These are phyloP conservation scores for Kluyveromyces sp. DNA, from an alignment of 1,139 yeast genomes.

Conservation along the genomic window DNA sequence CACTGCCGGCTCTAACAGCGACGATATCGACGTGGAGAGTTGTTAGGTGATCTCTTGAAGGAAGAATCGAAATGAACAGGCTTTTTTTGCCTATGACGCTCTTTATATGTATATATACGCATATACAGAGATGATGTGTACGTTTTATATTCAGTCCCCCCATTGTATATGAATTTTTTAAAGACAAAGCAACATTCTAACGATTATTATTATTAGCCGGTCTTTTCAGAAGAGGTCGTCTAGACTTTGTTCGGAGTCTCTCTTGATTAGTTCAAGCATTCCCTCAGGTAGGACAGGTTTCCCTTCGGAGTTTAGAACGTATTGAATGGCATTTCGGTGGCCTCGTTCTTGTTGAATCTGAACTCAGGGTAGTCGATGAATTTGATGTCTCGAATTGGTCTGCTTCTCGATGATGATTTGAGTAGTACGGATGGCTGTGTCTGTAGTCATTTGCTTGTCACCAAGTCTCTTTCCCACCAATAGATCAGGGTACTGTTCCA, in stretches of 20 bases:
- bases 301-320: slow-evolving; percentile 48
- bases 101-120: too few relatives aligned
- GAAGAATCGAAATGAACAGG: slow-evolving; percentile 14
- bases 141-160: background rate
- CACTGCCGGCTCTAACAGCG: too few relatives aligned
- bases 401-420: slow-evolving; percentile 63
- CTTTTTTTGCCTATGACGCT: too few relatives aligned
- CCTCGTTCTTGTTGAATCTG: slow-evolving; percentile 76
- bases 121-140: too few relatives aligned
- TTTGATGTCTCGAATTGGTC: slow-evolving; percentile 60
- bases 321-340: slow-evolving; percentile 96
- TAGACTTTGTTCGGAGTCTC: slow-evolving; percentile 72
- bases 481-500: slow-evolving; percentile 55
- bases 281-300: slow-evolving; percentile 86
- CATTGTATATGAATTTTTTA: background rate
- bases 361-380: slow-evolving; percentile 93
- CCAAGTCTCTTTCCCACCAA: slow-evolving; percentile 83
- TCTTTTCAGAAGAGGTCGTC: slow-evolving; percentile 40
- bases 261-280: slow-evolving; percentile 77
- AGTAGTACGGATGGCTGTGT: slow-evolving; percentile 90
- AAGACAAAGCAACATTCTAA: background rate
- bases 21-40: slow-evolving; percentile 25
- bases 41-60: slow-evolving; percentile 35
- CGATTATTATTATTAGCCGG: too few relatives aligned
- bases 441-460: slow-evolving; percentile 90